Base-by-base conservation (phyloP, 495 filamentous ascomycete genomes). In the Tuber umbilicatum region DNA sequence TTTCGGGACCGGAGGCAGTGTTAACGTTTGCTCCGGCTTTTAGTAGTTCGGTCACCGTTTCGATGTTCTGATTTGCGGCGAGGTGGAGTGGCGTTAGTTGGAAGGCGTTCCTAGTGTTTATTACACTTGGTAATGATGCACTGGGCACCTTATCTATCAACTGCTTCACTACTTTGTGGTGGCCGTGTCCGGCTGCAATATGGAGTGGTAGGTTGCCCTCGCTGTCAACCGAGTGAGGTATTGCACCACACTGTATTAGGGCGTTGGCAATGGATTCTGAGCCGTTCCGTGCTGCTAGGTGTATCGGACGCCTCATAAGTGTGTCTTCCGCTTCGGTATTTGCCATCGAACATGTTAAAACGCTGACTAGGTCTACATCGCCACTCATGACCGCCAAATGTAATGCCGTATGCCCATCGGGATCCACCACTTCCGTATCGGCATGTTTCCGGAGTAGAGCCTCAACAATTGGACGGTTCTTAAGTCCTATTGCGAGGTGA, bases 331-430 rank as follows among this genome's bases (percentile, higher is more conserved):
- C 55, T 35, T 64, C 55, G 3, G 35, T 1, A 35, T 64, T 64
- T 64, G 55, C 27, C 55, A 35, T 64, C 2, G 12, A 64, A 27
- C 27, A 35, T 64, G 27, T 64, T 31, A 64, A 17, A 35, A 64
- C 31, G 14, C 55, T 16, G 27, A 64, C 55, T 35, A 64, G 27
- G 12, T 35, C 27, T 35, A 35, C 2, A 64, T 35, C 55, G 19
- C 19, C 27, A 19, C 19, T 42, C 50, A 39, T 27, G 45, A 67
- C 77, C 9, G 77, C 78, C 1, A 71, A 47, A 45, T 79, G 77
- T 14, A 82, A 76, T 31, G 80, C 73, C 6, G 80, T 81, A 71
- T 60, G 47, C 6, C 75, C 78, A 5, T 72, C 35, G 14, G 42
- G 38, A 45, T 78, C 75, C 12, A 27, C 21, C 17, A 67, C 55